Base-by-base conservation (phyloP, 345 rosid species). In the Melaleuca alternifolia region DNA sequence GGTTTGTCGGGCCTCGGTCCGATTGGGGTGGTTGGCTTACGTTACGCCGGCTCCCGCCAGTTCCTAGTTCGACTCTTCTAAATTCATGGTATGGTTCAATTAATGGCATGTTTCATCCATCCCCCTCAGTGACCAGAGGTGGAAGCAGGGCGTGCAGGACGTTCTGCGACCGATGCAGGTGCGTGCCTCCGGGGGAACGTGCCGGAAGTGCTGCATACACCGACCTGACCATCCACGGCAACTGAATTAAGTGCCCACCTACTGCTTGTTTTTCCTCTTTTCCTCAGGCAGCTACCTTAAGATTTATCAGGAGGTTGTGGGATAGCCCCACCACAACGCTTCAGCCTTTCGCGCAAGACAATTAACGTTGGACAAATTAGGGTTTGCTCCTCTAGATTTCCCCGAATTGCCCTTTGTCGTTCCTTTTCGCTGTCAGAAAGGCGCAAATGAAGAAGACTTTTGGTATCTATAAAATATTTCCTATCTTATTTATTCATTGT, bases 191-290 rank as follows among this genome's bases (percentile, higher is more conserved):
- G n/a, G n/a, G n/a, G n/a, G n/a, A n/a, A n/a, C n/a, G n/a, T n/a
- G n/a, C n/a, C n/a, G n/a, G n/a, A n/a, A n/a, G n/a, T n/a, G n/a
- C n/a, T n/a, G n/a, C n/a, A n/a, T n/a, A n/a, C n/a, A 94, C 92
- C 48, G 92, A 91, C 24, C 92, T 94, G 98, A 96, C 92, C 89
- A 93, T 95, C 59, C 94, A 86, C 83, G 87, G 91, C 54, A 93
- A 93, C 88, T 91, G 50, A 88, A 83, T 89, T 75, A 96, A 95
- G 88, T 95, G 98, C 89, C 99, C 98, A 88, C 95, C 86, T 83
- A 56, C 23, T 41, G 7, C 21, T 11, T 10, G 9, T 0, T 52
- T 54, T 6, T 77, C n/a, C n/a, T n/a, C n/a, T n/a, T 16, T 52
- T 86, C 24, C 28, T 65, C 77, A 57, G 30, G 24, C 62, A 26